Evolutionary conservation across 768 basidiomycete species (phyloP), one percentile per base, ranked within the genome.

Genomic region (Lactarius evosmus): DNA sequence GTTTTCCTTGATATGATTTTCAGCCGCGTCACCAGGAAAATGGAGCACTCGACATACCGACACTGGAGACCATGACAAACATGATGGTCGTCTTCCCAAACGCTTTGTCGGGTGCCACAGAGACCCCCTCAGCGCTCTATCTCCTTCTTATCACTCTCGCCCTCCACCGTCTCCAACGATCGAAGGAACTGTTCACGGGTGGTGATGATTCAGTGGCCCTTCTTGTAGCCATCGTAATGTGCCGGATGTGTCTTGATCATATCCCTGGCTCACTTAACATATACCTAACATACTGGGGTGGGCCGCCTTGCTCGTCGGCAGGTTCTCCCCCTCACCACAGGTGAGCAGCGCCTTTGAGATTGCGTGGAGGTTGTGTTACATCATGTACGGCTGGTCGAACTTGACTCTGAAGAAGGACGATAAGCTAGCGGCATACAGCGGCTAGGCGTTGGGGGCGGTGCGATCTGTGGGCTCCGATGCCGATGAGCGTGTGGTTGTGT

Each of bases 381-480:
- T 95, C 82, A 98, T 87, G 73, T 99, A 99, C 2, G 96, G 96
- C 72, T 98, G 93, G 74, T 98, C 95, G 74, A 98, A 98, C 74
- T 99, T 99, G 78, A 98, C 82, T 73, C 98, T 99, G 86, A 97
- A 98, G 82, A 99, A 98, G 80, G 97, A 95, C 0, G 93, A 88
- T 2, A 89, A 85, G 33, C 89, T 91, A 1, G 86, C 75, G 0
- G 80, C 74, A 72, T 98, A 97, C 0, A 94, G 95, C 1, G 83
- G n/a, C n/a, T n/a, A n/a, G n/a, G n/a, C n/a, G n/a, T n/a, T n/a
- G n/a, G n/a, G n/a, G n/a, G n/a, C n/a, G n/a, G n/a, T n/a, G n/a
- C n/a, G n/a, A n/a, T n/a, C n/a, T n/a, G n/a, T n/a, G n/a, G n/a
- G n/a, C n/a, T n/a, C n/a, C n/a, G n/a, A n/a, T n/a, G n/a, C n/a